A percentile compares a stretch with the other conserved stretches of the same genome.
Evolutionary conservation across 2,329 filamentous ascomycete genomes (phyloP).

Genomic region (Hymenoscyphus repandus): DNA sequence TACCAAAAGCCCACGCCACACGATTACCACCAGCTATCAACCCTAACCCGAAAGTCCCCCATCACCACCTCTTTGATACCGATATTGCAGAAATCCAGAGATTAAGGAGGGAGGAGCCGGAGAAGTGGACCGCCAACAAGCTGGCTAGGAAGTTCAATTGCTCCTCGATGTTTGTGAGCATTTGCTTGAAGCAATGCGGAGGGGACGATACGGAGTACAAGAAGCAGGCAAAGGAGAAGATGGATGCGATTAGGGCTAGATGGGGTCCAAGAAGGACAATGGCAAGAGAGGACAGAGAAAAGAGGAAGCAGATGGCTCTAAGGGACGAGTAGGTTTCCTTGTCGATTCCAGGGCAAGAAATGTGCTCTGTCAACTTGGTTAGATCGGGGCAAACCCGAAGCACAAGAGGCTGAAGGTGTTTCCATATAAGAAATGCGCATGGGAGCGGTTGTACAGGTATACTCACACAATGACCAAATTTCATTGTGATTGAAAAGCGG

Average conservation of each 20-base stretch:
- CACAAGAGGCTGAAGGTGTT: neutral
- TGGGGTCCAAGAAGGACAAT: constrained; percentile 53
- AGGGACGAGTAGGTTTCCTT: constrained; percentile 20
- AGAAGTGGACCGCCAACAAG: constrained; percentile 47
- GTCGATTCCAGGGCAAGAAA: neutral
- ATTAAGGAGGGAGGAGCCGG: constrained; percentile 48
- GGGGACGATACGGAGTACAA: constrained; percentile 32
- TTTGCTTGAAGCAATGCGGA: constrained; percentile 43
- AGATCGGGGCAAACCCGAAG: neutral
- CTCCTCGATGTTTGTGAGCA: constrained; percentile 51
- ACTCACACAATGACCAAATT: constrained; percentile 1
- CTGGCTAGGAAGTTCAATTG: constrained; percentile 53
- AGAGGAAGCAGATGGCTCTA: constrained; percentile 38
- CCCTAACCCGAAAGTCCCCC: constrained; percentile 19
- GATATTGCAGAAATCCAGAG: constrained; percentile 57
- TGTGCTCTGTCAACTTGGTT: neutral
- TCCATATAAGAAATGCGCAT: neutral
- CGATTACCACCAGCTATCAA: constrained; percentile 26
- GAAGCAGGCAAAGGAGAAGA: constrained; percentile 38
- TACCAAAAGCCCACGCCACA: constrained; percentile 2
- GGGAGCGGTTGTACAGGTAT: constrained; percentile 1
- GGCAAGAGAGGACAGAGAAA: constrained; percentile 50
- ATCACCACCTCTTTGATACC: constrained; percentile 46
- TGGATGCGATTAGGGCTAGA: constrained; percentile 44
- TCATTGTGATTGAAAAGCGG: constrained; percentile 1